Evolutionary conservation across 495 filamentous ascomycete genomes (phyloP).

Genomic region (Trichoderma virens): DNA sequence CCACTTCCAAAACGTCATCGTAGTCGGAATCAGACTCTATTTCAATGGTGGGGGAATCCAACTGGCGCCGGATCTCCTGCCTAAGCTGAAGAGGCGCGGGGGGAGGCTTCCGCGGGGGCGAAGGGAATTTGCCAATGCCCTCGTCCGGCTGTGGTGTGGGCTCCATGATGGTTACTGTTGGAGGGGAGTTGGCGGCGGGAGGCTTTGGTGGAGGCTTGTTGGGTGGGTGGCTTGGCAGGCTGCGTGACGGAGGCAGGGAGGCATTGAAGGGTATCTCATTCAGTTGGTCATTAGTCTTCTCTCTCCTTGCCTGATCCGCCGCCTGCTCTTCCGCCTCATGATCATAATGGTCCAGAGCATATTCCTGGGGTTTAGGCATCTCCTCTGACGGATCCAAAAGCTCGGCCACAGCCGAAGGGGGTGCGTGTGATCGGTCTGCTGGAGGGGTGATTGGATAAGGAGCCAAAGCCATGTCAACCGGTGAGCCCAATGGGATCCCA

Average conservation of each 20-base stretch:
- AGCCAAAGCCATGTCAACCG: constrained; percentile 44
- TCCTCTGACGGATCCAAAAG: constrained; percentile 41
- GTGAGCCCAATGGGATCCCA: constrained; percentile 38
- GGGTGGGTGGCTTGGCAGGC: constrained; percentile 36
- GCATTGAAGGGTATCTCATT: constrained; percentile 39
- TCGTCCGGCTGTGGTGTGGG: constrained; percentile 41
- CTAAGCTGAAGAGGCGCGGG: constrained; percentile 76
- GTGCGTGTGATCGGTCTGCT: constrained; percentile 20
- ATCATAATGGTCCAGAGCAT: constrained; percentile 45
- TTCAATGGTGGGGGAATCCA: constrained; percentile 41
- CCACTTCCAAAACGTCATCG: constrained; percentile 63
- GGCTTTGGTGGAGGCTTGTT: constrained; percentile 34
- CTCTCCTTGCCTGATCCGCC: constrained; percentile 33
- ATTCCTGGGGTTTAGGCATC: constrained; percentile 47
- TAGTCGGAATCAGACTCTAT: constrained; percentile 76
- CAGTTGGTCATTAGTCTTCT: constrained; percentile 29
- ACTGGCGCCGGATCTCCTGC: constrained; percentile 34
- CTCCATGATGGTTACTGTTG: constrained; percentile 37
- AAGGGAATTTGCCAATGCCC: constrained; percentile 35
- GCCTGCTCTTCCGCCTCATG: constrained; percentile 40
- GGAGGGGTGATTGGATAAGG: constrained; percentile 53
- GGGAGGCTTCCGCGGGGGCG: constrained; percentile 64
- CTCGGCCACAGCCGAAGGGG: constrained; percentile 30
- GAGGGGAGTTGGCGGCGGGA: constrained; percentile 32
- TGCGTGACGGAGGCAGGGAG: constrained; percentile 40